These are phyloP conservation scores for Fusarium subtropicale DNA, from an alignment of 2,329 filamentous ascomycete species.

Conservation along the genomic window DNA sequence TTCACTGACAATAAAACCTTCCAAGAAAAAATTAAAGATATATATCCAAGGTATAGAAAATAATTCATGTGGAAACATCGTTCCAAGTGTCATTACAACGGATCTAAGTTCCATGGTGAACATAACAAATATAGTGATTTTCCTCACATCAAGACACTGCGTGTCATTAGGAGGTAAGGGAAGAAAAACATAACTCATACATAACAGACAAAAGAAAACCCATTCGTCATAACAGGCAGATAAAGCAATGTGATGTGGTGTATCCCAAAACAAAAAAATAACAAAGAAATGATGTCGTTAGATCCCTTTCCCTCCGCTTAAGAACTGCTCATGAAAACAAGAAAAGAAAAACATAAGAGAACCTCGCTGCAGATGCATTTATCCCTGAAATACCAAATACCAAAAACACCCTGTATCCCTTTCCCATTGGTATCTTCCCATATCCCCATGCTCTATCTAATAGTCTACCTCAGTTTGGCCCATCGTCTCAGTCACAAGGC, in stretches of 20 bases:
- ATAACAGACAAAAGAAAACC: constrained; percentile 14
- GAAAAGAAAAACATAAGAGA: constrained; percentile 23
- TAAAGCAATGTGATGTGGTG: background rate
- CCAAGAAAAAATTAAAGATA: background rate
- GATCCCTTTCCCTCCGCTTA: constrained; percentile 10
- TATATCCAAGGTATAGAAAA: background rate
- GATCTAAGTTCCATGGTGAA: constrained; percentile 27
- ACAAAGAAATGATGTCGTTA: constrained; percentile 37
- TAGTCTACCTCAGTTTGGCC: constrained; percentile 51
- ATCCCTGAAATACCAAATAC: constrained; percentile 12
- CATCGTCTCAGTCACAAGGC: constrained; percentile 53
- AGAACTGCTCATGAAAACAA: constrained; percentile 3
- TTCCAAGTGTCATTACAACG: constrained; percentile 38
- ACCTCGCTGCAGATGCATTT: constrained; percentile 25
- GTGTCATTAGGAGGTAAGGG: constrained; percentile 16
- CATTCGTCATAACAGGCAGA: constrained; percentile 14
- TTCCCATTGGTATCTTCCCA: constrained; percentile 39
- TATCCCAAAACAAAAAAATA: constrained; percentile 9
- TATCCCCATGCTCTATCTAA: constrained; percentile 49
- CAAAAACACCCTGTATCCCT: constrained; percentile 36
- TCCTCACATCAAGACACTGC: constrained; percentile 13
- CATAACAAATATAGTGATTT: constrained; percentile 21
- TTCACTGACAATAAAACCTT: background rate
- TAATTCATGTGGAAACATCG: constrained; percentile 7
- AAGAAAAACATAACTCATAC: background rate